Conservation (phyloP, 345 rosid species). For the Trapa bicornis region DNA sequence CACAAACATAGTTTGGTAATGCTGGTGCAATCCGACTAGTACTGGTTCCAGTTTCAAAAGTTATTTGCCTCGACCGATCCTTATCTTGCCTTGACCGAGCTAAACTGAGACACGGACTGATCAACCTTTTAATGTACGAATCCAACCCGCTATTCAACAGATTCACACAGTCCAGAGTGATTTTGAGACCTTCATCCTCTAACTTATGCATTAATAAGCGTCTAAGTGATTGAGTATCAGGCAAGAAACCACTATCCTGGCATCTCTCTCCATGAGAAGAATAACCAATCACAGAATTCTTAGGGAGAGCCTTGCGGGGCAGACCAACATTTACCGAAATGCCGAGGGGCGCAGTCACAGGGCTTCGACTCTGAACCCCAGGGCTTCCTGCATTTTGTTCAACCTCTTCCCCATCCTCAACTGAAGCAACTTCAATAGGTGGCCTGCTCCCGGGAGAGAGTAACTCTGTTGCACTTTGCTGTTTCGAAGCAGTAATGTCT, state of each 20-base stretch:
- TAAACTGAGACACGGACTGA: slow-evolving; percentile 55
- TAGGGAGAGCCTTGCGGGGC: slow-evolving; percentile 29
- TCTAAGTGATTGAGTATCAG: slow-evolving; percentile 65
- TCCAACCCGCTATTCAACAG: slow-evolving; percentile 67
- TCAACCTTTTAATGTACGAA: slow-evolving; percentile 52
- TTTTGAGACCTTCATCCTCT: slow-evolving; percentile 45
- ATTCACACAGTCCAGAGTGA: slow-evolving; percentile 48
- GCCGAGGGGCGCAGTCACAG: slow-evolving; percentile 81
- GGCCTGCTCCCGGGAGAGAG: slow-evolving; percentile 76
- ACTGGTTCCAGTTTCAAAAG: slow-evolving; percentile 9
- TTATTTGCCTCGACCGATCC: slow-evolving; percentile 13
- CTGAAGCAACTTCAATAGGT: slow-evolving; percentile 64
- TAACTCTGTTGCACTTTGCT: slow-evolving; percentile 59
- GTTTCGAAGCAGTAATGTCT: slow-evolving; percentile 39
- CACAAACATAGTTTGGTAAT: slow-evolving; percentile 15
- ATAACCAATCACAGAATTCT: slow-evolving; percentile 13
- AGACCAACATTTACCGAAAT: slow-evolving; percentile 38
- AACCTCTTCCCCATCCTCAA: slow-evolving; percentile 94
- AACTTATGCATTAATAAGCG: slow-evolving; percentile 49
- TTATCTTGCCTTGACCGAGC: slow-evolving; percentile 35
- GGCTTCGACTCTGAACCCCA: slow-evolving; percentile 60
- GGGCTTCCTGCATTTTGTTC: slow-evolving; percentile 74
- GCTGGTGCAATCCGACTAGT: slow-evolving; percentile 14
- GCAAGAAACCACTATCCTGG: slow-evolving; percentile 46
- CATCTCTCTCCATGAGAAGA: slow-evolving; percentile 28